phyloP scores from a whole-genome alignment of 2,329 filamentous ascomycete genomes.

The Talaromyces sp. region DNA sequence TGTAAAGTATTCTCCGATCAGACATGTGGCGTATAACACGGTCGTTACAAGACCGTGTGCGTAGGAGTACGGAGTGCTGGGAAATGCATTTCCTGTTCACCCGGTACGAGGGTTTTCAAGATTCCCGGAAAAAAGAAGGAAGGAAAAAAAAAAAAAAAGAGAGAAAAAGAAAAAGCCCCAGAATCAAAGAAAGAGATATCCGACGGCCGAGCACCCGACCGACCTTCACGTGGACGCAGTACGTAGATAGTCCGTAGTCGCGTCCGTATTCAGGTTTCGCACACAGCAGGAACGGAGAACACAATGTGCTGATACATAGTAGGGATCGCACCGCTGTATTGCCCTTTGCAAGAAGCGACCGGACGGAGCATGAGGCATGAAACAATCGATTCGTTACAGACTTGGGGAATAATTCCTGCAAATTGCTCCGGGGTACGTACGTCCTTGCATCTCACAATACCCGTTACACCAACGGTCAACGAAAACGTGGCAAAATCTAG shows the following conservation, averaged over 20 bases:
- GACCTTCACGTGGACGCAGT: too few species aligned
- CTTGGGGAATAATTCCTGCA: neutral
- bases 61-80: neutral
- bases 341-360: neutral
- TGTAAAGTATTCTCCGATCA: neutral
- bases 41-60: neutral
- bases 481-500: constrained; percentile 7
- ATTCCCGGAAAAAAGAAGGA: too few species aligned
- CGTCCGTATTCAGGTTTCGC: neutral
- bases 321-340: neutral
- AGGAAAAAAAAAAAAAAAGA: too few species aligned
- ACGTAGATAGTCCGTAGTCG: neutral
- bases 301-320: neutral
- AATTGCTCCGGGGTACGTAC: neutral
- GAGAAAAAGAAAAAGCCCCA: too few species aligned
- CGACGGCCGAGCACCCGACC: neutral
- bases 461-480: neutral
- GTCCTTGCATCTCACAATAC: neutral
- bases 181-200: neutral
- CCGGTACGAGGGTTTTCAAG: neutral
- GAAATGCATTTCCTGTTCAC: neutral
- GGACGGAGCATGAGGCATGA: too few species aligned
- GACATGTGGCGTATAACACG: neutral
- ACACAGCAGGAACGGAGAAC: neutral
- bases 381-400: neutral